phyloP scores from a whole-genome alignment of 768 basidiomycete species.

The Hortiboletus flavorubellus region DNA sequence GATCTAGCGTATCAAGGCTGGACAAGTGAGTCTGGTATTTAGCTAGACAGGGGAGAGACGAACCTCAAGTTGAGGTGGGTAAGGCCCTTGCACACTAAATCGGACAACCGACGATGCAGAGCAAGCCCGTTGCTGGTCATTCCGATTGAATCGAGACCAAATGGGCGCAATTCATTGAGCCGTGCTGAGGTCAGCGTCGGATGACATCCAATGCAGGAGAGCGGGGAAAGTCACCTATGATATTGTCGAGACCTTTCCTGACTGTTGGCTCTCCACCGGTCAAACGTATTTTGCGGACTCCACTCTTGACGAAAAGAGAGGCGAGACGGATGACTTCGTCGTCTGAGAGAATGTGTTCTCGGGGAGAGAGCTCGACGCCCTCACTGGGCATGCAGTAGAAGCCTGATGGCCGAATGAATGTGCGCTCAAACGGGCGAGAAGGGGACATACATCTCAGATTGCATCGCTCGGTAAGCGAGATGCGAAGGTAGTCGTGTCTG shows the following conservation, averaged over 20 bases:
- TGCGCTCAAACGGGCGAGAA: background rate
- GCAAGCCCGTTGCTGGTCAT: constrained; percentile 86
- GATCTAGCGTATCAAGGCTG: constrained; percentile 82
- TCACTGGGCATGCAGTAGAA: constrained; percentile 91
- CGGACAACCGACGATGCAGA: constrained; percentile 68
- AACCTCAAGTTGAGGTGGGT: constrained; percentile 73
- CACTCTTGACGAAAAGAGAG: constrained; percentile 71
- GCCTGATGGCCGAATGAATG: constrained; percentile 40
- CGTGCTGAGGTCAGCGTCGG: constrained; percentile 40
- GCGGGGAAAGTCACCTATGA: constrained; percentile 53
- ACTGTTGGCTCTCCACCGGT: constrained; percentile 90
- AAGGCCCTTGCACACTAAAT: constrained; percentile 65
- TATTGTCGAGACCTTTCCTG: constrained; percentile 65
- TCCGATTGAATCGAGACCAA: constrained; percentile 70
- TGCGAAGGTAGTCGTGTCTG: constrained; percentile 82
- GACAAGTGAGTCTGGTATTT: constrained; percentile 2
- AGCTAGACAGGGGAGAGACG: background rate
- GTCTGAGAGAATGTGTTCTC: constrained; percentile 65
- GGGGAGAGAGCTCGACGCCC: constrained; percentile 73
- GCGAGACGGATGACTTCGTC: constrained; percentile 74
- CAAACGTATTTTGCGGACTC: constrained; percentile 83
- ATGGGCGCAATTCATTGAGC: constrained; percentile 54
- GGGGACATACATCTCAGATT: constrained; percentile 70
- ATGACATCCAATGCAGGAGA: background rate
- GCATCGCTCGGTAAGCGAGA: constrained; percentile 82